phyloP scores from a whole-genome alignment of 140 eudicot genomes.

The Flaveria floridana region DNA sequence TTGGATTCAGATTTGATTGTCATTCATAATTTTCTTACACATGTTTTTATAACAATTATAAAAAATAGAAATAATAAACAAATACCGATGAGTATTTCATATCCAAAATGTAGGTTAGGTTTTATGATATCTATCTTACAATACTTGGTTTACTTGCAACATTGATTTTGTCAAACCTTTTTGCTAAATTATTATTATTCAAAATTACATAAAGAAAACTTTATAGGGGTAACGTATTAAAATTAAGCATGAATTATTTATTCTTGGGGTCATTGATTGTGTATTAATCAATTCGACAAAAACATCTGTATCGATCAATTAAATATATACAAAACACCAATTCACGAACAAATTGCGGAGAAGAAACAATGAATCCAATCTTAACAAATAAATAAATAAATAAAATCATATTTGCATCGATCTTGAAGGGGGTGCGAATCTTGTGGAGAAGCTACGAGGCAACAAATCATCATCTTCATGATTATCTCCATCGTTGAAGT shows the following conservation, averaged over 20 bases:
- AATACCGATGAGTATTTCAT: no score
- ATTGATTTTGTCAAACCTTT: neutral
- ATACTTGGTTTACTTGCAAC: neutral
- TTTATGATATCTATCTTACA: no score
- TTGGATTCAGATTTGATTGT: no score
- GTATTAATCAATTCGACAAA: neutral
- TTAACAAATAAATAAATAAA: neutral
- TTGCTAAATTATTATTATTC: neutral
- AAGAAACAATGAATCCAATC: slow-evolving; percentile 23
- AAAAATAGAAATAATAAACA: no score
- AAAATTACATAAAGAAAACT: neutral
- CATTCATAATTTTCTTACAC: no score
- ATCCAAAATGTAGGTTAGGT: no score
- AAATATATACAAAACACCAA: slow-evolving; percentile 11
- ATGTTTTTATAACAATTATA: no score
- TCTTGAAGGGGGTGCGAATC: slow-evolving; percentile 50
- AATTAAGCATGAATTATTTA: neutral
- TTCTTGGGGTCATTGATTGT: neutral
- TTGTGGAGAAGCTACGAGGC: slow-evolving; percentile 51
- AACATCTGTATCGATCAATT: neutral
- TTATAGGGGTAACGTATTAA: neutral
- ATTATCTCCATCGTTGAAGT: slow-evolving; percentile 49
- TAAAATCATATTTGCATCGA: slow-evolving; percentile 18
- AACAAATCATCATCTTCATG: slow-evolving; percentile 52
- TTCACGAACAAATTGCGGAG: neutral